Evolutionary conservation across 306 rosid genomes (phyloP).

Genomic region (Medicago lupulina): DNA sequence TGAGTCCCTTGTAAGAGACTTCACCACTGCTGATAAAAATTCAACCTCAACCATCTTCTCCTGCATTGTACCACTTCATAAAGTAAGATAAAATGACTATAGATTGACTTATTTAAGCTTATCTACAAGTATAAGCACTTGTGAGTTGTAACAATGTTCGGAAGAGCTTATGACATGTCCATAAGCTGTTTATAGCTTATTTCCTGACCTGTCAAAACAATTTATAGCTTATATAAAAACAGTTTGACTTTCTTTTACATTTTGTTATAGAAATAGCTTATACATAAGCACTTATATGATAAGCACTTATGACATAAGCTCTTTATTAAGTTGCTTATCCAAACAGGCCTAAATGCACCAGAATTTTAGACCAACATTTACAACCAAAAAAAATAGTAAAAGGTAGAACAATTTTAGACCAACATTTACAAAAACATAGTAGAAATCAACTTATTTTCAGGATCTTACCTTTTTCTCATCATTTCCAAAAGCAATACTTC

Average conservation of each 20-base stretch:
- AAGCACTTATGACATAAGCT: background rate
- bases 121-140: background rate
- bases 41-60: constrained; percentile 75
- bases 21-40: constrained; percentile 70
- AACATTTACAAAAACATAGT: background rate
- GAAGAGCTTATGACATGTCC: background rate
- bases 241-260: too few relatives aligned
- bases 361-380: background rate
- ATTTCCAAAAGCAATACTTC: constrained; percentile 57
- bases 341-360: background rate
- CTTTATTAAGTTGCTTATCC: background rate
- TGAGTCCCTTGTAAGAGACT: constrained; percentile 71
- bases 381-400: background rate
- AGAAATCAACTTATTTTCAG: constrained; percentile 3
- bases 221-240: background rate
- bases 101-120: background rate
- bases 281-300: background rate
- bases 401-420: too few relatives aligned
- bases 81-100: constrained; percentile 32
- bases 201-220: background rate
- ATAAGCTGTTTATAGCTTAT: background rate
- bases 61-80: constrained; percentile 58
- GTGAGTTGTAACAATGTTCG: background rate
- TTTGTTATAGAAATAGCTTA: background rate
- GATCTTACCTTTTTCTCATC: constrained; percentile 68